These are phyloP conservation scores for Verticillium albo-atrum DNA, from an alignment of 2,329 filamentous ascomycete genomes.

Conservation along the genomic window DNA sequence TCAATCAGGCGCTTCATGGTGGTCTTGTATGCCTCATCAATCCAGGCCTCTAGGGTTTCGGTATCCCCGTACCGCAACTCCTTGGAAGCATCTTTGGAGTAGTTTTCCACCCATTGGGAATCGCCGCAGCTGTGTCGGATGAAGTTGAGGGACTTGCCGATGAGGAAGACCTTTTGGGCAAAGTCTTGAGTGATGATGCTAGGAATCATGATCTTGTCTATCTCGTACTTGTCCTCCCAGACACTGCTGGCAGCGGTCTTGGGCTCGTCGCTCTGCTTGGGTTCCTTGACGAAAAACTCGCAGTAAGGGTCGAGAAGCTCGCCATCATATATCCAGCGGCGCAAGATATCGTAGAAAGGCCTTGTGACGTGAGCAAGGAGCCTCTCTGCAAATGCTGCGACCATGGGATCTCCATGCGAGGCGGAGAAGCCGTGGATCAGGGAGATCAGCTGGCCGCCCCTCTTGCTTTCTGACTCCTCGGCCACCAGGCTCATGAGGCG, in stretches of 20 bases:
- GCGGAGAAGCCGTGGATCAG: conserved; percentile 91
- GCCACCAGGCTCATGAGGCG: conserved; percentile 92
- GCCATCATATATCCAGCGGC: conserved; percentile 97
- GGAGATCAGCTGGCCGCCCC: conserved; percentile 87
- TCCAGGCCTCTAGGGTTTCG: conserved; percentile 83
- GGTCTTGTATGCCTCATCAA: conserved; percentile 95
- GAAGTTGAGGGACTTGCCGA: conserved; percentile 97
- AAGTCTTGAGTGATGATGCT: conserved; percentile 92
- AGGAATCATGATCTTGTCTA: conserved; percentile 81
- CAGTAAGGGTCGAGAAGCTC: conserved; percentile 93
- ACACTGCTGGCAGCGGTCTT: conserved; percentile 1
- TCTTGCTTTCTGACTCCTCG: conserved; percentile 77
- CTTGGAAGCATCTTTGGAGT: conserved; percentile 89
- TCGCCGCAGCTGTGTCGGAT: conserved; percentile 94
- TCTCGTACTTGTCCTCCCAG: conserved; percentile 83
- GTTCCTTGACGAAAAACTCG: conserved; percentile 90
- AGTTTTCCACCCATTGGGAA: conserved; percentile 90
- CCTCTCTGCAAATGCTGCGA: conserved; percentile 87
- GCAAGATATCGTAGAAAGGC: conserved; percentile 94
- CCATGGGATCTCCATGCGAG: conserved; percentile 91
- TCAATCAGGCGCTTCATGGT: conserved; percentile 94
- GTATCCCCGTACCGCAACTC: conserved; percentile 92
- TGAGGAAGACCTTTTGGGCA: conserved; percentile 92
- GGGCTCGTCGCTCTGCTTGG: conserved; percentile 16
- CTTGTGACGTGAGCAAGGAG: conserved; percentile 81